Percentiles rank a stretch among this genome's conserved stretches.
Conservation (phyloP, 2,329 filamentous ascomycete species). For the Trichoderma citrinoviride region DNA sequence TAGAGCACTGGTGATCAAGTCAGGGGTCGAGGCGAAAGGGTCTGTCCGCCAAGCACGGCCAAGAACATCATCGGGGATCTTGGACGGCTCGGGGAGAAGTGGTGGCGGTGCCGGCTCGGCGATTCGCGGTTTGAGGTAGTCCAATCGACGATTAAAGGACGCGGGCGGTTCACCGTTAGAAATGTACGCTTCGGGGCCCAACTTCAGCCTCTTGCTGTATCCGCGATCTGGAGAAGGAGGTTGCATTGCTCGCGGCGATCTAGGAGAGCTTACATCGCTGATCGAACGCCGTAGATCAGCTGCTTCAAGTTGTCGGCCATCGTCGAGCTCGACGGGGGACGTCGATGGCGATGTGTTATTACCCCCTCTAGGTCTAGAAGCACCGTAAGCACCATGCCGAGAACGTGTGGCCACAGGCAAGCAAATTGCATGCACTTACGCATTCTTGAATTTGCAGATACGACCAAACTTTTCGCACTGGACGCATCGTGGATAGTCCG, state of each 20-base stretch:
- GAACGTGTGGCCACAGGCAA: not conserved
- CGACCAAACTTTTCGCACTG: slow-evolving; percentile 91
- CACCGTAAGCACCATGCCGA: slow-evolving; percentile 15
- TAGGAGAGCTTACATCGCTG: slow-evolving; percentile 47
- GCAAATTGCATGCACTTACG: slow-evolving; percentile 58
- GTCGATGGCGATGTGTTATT: slow-evolving; percentile 57
- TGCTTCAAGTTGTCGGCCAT: slow-evolving; percentile 39
- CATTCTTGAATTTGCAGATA: slow-evolving; percentile 79
- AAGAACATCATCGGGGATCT: slow-evolving; percentile 50
- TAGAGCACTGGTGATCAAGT: slow-evolving; percentile 40
- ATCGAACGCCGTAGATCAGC: slow-evolving; percentile 40
- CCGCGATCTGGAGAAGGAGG: slow-evolving; percentile 36
- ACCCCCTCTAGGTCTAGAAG: slow-evolving; percentile 52
- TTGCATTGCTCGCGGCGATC: slow-evolving; percentile 46
- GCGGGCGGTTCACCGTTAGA: slow-evolving; percentile 35
- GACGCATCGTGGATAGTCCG: slow-evolving; percentile 79
- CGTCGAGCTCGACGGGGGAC: slow-evolving; percentile 51
- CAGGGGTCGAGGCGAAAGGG: slow-evolving; percentile 45
- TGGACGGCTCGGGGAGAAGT: slow-evolving; percentile 41
- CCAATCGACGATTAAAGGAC: slow-evolving; percentile 34
- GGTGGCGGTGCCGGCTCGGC: slow-evolving; percentile 34
- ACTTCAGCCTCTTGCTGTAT: slow-evolving; percentile 49
- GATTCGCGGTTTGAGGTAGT: slow-evolving; percentile 38
- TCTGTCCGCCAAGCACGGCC: slow-evolving; percentile 51
- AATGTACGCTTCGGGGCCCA: slow-evolving; percentile 48